These are phyloP conservation scores for Cercospora nicotianae DNA, from an alignment of 2,329 filamentous ascomycete genomes.

Conservation along the genomic window DNA sequence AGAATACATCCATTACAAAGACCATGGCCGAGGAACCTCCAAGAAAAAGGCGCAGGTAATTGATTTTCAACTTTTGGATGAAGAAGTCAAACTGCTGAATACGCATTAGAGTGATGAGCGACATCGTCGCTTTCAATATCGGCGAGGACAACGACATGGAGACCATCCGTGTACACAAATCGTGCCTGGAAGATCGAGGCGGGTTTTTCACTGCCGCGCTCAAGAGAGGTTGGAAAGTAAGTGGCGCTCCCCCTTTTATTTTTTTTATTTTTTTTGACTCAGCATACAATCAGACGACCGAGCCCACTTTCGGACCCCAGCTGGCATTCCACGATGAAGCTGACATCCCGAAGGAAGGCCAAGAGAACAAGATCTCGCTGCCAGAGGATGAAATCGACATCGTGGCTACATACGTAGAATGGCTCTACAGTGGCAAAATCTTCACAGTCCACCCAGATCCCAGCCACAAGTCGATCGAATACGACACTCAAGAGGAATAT, in stretches of 20 bases:
- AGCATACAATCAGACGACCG: neutral
- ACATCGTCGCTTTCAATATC: neutral
- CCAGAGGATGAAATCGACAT: neutral
- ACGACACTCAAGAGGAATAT: neutral
- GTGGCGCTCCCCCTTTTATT: neutral
- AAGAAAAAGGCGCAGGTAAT: neutral
- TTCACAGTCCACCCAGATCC: neutral
- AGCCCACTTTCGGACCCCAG: neutral
- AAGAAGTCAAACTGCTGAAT: neutral
- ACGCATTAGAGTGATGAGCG: neutral
- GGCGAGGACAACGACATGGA: neutral
- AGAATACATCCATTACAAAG: no score
- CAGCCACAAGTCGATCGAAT: neutral
- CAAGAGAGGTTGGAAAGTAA: slow-evolving; percentile 6
- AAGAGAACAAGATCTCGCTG: neutral
- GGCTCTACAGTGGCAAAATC: neutral
- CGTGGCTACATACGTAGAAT: neutral
- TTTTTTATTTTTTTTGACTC: no score
- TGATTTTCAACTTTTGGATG: neutral
- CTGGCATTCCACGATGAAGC: neutral
- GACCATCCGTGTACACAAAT: neutral
- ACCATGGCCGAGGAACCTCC: neutral
- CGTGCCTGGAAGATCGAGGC: neutral
- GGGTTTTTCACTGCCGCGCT: slow-evolving; percentile 10
- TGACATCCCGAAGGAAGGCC: neutral